Percentiles rank a stretch among this genome's conserved stretches.
Evolutionary conservation across 306 rosid species (phyloP).

Genomic region (Dalbergia cultrata): DNA sequence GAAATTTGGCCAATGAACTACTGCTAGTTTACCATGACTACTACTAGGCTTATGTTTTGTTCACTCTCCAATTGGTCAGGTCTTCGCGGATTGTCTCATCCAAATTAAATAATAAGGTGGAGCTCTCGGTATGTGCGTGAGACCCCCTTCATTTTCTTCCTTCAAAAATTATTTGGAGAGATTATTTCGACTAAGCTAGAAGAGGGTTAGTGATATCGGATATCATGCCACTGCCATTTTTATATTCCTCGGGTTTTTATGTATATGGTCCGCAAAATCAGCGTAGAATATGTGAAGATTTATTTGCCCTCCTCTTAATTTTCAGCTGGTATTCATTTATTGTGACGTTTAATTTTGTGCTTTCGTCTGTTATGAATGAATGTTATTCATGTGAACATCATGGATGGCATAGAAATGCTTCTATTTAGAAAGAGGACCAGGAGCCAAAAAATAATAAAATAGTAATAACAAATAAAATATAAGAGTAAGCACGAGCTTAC

Average conservation of each 20-base stretch:
- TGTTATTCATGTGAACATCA: background rate
- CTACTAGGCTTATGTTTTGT: constrained; percentile 38
- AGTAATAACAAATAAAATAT: too few species aligned
- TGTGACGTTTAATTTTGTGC: background rate
- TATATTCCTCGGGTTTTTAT: background rate
- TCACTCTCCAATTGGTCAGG: constrained; percentile 42
- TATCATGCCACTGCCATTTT: constrained; percentile 1
- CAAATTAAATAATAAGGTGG: constrained; percentile 16
- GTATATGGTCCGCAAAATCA: background rate
- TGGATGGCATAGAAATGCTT: background rate
- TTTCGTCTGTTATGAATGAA: background rate
- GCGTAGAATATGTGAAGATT: background rate
- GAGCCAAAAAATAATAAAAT: too few species aligned
- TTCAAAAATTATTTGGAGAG: constrained; percentile 11
- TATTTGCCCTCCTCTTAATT: background rate
- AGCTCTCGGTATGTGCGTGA: constrained; percentile 47
- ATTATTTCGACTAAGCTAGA: background rate
- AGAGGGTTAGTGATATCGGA: background rate
- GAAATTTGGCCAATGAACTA: background rate
- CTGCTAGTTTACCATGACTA: background rate
- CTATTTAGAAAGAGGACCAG: background rate
- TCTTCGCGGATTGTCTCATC: constrained; percentile 34
- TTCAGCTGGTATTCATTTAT: constrained; percentile 9
- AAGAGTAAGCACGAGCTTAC: background rate
- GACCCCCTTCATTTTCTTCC: constrained; percentile 31